phyloP scores from a whole-genome alignment of 2,329 filamentous ascomycete genomes.

The Verruconis gallopava region DNA sequence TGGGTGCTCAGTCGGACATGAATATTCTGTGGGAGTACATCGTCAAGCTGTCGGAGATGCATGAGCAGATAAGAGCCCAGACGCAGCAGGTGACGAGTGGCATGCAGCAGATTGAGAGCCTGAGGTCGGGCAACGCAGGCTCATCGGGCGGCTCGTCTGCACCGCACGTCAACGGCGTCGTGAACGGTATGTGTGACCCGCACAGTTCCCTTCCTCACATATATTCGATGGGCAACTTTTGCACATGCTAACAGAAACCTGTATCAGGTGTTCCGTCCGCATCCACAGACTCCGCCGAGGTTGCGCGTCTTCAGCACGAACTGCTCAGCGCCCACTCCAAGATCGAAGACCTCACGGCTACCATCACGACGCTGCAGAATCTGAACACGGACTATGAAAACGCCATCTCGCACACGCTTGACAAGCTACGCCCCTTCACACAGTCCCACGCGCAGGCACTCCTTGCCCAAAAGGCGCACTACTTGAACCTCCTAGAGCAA shows the following conservation, averaged over 20 bases:
- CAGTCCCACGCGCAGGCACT: constrained; percentile 31
- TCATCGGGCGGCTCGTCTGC: neutral
- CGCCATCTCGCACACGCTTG: constrained; percentile 24
- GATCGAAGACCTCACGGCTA: constrained; percentile 17
- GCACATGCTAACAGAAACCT: neutral
- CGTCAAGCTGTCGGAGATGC: constrained; percentile 26
- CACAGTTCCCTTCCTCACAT: neutral
- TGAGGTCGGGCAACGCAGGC: constrained; percentile 22
- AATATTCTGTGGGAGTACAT: constrained; percentile 29
- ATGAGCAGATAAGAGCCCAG: constrained; percentile 28
- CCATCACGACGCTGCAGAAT: constrained; percentile 17
- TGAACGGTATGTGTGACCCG: constrained; percentile 16
- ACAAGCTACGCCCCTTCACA: constrained; percentile 24
- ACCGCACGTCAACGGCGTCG: constrained; percentile 23
- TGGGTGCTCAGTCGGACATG: constrained; percentile 30
- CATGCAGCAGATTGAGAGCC: constrained; percentile 23
- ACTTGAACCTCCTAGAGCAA: constrained; percentile 30
- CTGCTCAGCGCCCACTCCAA: constrained; percentile 19
- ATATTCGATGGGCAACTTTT: neutral
- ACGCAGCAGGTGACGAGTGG: constrained; percentile 25
- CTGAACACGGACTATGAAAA: constrained; percentile 31
- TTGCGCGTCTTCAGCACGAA: constrained; percentile 20
- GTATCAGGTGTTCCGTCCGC: constrained; percentile 3
- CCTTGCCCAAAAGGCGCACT: constrained; percentile 34
- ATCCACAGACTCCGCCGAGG: constrained; percentile 19